These are phyloP conservation scores for Nannizzia gypsea DNA, from an alignment of 2,329 filamentous ascomycete species.

Conservation along the genomic window DNA sequence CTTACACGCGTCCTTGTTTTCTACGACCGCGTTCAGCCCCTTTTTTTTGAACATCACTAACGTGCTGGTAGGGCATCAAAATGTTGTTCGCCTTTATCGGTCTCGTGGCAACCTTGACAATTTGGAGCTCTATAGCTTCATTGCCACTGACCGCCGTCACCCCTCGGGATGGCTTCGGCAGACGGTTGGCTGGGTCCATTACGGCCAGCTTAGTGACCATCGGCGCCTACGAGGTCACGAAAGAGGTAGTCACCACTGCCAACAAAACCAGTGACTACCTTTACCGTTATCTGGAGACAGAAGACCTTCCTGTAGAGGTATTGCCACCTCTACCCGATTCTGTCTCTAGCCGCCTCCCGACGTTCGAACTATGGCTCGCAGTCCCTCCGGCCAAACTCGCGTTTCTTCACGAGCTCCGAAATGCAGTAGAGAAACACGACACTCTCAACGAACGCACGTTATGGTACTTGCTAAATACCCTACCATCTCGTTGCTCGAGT, in stretches of 20 bases:
- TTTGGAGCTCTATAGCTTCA: constrained; percentile 19
- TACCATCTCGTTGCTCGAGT: not conserved
- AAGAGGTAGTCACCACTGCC: not conserved
- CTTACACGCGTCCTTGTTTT: not conserved
- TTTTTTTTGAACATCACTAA: not conserved
- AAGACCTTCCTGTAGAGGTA: not conserved
- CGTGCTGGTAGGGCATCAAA: constrained; percentile 4
- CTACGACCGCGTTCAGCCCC: not conserved
- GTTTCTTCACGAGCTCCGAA: no score
- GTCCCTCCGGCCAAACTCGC: not conserved
- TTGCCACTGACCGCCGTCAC: constrained; percentile 16
- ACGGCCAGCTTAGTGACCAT: not conserved
- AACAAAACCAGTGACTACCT: not conserved
- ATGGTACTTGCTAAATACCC: not conserved
- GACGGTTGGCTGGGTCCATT: not conserved
- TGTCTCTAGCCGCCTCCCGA: not conserved
- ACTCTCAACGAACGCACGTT: not conserved
- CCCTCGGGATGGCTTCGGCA: constrained; percentile 15
- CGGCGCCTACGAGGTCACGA: not conserved
- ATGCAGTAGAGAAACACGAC: not conserved
- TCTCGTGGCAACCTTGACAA: constrained; percentile 15
- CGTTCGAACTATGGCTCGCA: not conserved
- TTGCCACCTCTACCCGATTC: not conserved
- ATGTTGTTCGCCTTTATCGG: constrained; percentile 18
- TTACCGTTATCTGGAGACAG: not conserved